Base-by-base conservation (phyloP, 345 rosid genomes). In the Syzygium aromaticum region DNA sequence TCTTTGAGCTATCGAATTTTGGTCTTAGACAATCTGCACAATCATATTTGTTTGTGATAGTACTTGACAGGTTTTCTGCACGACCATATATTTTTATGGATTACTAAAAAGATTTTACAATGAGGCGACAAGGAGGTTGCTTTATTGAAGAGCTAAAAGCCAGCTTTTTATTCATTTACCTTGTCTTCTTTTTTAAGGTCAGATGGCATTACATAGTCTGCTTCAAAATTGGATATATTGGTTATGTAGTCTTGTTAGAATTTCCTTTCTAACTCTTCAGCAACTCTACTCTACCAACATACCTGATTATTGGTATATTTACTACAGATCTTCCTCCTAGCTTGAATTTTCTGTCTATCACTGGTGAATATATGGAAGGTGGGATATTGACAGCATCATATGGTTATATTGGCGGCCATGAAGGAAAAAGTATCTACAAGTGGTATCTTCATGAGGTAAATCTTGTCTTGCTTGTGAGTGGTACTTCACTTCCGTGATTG, bases 401-500 rank as follows among this genome's bases (percentile, higher is more conserved):
- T 88, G 99, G 99, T 86, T 97, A 97, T 85, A 90, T 97, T 85
- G 99, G 99, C 28, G 99, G 99, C 33, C 99, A 94, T 88, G 99
- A 97, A 91, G 99, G 98, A 85, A 94, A 94, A 94, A 97, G 98
- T 89, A 88, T 89, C 57, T 96, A 97, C 90, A 91, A 93, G 87
- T 97, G 99, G 99, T 94, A 92, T 91, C 95, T 92, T 92, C 98
- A 95, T 91, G 97, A 97, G 98, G 99, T 97, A 94, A 73, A 87
- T 84, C 86, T 54, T 54, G 54, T 77, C 78, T 85, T 87, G 38
- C 7, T 5, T 61, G 54, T 22, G 30, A 52, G 27, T 25, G 27
- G 23, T 49, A 84, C 51, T 56, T n/a, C 10, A 12, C 61, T 53
- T 14, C 46, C 12, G 15, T 84, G 51, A 10, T 73, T 73, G 46